Base-by-base conservation (phyloP, 331 rosid genomes). In the Acacia pycnantha region DNA sequence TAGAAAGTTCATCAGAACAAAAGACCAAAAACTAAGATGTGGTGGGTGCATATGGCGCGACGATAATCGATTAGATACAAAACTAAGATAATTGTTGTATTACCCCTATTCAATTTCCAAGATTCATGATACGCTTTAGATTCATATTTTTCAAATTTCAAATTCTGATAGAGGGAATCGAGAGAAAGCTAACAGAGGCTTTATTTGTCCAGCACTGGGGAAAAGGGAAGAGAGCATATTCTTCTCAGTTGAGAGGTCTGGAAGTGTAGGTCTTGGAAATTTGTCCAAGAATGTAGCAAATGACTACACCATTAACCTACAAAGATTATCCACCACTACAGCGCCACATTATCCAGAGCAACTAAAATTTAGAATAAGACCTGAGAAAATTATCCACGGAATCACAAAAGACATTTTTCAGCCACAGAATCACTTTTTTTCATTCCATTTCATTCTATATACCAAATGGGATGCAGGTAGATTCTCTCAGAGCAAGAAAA, bases 381-480 rank as follows among this genome's bases (percentile, higher is more conserved):
- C 97, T 87, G 93, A 74, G 84, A 78, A 82, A 89, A 83, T 95
- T 53, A 53, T 21, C 26, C 24, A 13, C 5, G 1, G 51, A 47
- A 13, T 47, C 18, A 53, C 59, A 53, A 53, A 53, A 18, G 24
- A 53, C 22, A 53, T 19, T 53, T 53, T 50, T 53, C 22, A 19
- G 9, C 59, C 22, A 53, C 22, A 59, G 27, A n/a, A 24, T 24
- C 66, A 59, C 7, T 59, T 58, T 48, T 58, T 58, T 21, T 54
- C 62, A 54, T 54, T 54, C 62, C 62, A 54, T 54, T 54, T 54
- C 12, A 54, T 21, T 1, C 27, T 54, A 54, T 6, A 54, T 21
- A 54, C 27, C 62, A 54, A 54, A 54, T 54, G 62, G 26, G 62
- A 54, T 24, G 11, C 27, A 54, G 19, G 8, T 21, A 54, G 62